These are phyloP conservation scores for Bacidia rubella DNA, from an alignment of 495 filamentous ascomycete genomes.

Conservation along the genomic window DNA sequence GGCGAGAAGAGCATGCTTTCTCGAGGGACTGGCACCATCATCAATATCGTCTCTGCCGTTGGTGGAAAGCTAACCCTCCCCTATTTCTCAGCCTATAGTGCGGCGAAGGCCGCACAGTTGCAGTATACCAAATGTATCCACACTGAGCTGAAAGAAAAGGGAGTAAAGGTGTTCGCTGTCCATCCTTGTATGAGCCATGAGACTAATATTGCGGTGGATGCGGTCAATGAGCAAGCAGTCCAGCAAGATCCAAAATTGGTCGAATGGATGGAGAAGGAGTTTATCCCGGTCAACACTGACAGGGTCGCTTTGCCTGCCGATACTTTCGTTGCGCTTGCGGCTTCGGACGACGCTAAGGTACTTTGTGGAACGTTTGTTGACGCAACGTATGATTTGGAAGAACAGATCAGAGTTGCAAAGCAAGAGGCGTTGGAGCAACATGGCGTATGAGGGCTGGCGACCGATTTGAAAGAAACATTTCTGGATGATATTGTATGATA, in stretches of 20 bases:
- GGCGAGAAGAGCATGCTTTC: constrained; percentile 11
- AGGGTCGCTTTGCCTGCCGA: constrained; percentile 13
- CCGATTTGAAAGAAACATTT: neutral
- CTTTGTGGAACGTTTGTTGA: constrained; percentile 21
- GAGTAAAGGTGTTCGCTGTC: constrained; percentile 19
- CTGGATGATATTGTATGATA: neutral
- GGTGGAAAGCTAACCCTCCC: constrained; percentile 9
- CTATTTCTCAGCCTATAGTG: constrained; percentile 17
- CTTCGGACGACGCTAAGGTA: constrained; percentile 12
- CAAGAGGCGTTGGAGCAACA: constrained; percentile 22
- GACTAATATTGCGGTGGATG: constrained; percentile 13
- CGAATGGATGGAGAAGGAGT: constrained; percentile 8
- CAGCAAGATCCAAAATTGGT: constrained; percentile 7
- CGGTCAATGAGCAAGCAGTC: constrained; percentile 9
- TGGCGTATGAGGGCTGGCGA: constrained; percentile 1
- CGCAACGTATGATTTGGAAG: constrained; percentile 18
- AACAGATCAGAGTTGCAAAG: neutral
- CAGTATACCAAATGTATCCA: constrained; percentile 19
- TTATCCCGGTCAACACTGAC: constrained; percentile 14
- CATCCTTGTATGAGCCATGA: constrained; percentile 19
- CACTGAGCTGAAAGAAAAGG: constrained; percentile 16
- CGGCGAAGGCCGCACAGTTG: constrained; percentile 17
- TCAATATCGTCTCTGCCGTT: constrained; percentile 17
- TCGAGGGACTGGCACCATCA: constrained; percentile 14
- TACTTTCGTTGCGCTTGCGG: constrained; percentile 18